phyloP scores from a whole-genome alignment of 148 eudicot genomes.

The Chenopodium suecicum region DNA sequence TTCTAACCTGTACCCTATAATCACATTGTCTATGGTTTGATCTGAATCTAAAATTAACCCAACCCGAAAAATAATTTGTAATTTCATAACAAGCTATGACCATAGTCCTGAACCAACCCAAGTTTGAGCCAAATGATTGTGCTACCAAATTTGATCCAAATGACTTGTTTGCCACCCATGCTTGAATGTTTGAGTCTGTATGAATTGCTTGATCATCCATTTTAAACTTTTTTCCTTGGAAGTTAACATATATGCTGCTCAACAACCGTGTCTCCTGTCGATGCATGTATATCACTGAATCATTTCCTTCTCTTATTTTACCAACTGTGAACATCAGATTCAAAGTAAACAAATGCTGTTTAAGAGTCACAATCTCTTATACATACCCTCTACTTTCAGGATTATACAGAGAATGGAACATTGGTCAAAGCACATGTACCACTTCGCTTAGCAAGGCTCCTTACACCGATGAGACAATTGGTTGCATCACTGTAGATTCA shows the following conservation, averaged over 20 bases:
- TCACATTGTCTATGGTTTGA: neutral
- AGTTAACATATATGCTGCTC: neutral
- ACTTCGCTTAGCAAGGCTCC: conserved; percentile 86
- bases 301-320: neutral
- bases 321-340: neutral
- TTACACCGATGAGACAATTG: conserved; percentile 87
- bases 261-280: neutral
- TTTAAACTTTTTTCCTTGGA: too few relatives aligned
- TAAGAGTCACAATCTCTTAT: neutral
- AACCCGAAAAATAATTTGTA: neutral
- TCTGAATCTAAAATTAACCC: neutral
- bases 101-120: too few relatives aligned
- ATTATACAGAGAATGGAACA: conserved; percentile 80
- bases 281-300: neutral
- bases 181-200: neutral
- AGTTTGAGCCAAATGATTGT: too few relatives aligned
- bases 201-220: neutral
- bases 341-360: neutral
- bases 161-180: neutral
- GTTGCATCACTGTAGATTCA: conserved; percentile 28
- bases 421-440: conserved; percentile 79
- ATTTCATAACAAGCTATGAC: too few relatives aligned
- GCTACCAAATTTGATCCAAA: neutral
- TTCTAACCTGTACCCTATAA: neutral
- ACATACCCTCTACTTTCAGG: conserved; percentile 39